Evolutionary conservation across 805 yeast genomes (phyloP).

Genomic region (Wickerhamiella galacta): DNA sequence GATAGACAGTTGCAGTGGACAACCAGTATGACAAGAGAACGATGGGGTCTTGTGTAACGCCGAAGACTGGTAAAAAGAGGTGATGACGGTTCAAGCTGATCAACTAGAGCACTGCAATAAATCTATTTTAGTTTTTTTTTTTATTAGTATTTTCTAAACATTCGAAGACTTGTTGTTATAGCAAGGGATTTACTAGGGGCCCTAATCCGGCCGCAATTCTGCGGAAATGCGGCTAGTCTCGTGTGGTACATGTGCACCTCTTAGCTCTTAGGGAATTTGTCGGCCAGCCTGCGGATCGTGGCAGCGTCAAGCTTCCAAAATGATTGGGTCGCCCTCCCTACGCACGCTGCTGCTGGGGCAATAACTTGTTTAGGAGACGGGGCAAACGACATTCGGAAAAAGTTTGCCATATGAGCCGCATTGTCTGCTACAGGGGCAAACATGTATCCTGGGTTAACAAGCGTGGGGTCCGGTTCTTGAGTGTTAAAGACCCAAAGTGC

Average conservation of each 20-base stretch:
- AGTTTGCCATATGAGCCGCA: slow-evolving; percentile 13
- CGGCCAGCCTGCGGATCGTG: slow-evolving; percentile 4
- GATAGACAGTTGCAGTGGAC: too few relatives aligned
- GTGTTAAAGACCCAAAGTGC: slow-evolving; percentile 17
- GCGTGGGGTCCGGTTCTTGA: slow-evolving; percentile 12
- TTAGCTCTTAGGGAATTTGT: slow-evolving; percentile 8
- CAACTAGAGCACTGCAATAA: too few relatives aligned
- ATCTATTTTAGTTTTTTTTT: too few relatives aligned
- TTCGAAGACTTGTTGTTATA: too few relatives aligned
- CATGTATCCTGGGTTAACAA: slow-evolving; percentile 17
- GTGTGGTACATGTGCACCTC: neutral
- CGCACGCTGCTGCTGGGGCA: slow-evolving; percentile 7
- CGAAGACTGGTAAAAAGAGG: too few relatives aligned
- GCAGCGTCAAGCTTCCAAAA: slow-evolving; percentile 12
- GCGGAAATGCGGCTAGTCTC: neutral
- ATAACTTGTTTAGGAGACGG: slow-evolving; percentile 11
- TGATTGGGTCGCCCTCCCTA: slow-evolving; percentile 10
- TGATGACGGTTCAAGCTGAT: too few relatives aligned
- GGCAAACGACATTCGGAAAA: slow-evolving; percentile 14
- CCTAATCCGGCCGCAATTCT: too few relatives aligned
- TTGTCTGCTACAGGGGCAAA: slow-evolving; percentile 12
- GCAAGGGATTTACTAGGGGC: too few relatives aligned
- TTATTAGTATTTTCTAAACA: too few relatives aligned
- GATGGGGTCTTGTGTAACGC: too few relatives aligned
- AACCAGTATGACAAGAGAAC: too few relatives aligned